These are phyloP conservation scores for Aspergillus quadricinctus DNA, from an alignment of 2,329 filamentous ascomycete species.

Conservation along the genomic window DNA sequence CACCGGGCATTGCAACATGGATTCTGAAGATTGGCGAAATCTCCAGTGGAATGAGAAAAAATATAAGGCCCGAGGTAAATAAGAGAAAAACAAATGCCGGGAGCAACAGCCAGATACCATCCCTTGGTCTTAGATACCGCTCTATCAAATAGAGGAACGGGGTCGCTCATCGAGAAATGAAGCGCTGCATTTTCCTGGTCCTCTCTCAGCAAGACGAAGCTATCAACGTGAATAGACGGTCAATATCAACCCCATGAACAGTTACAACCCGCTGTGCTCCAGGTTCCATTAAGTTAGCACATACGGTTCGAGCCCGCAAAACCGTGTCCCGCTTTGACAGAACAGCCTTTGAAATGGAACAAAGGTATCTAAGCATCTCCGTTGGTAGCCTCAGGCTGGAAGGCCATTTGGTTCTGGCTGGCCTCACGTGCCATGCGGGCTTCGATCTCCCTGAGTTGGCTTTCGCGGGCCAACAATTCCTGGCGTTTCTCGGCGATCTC, in stretches of 20 bases:
- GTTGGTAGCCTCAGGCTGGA: slow-evolving; percentile 26
- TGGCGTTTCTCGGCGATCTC: slow-evolving; percentile 99
- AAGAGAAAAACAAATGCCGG: slow-evolving; percentile 12
- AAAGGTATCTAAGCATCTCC: slow-evolving; percentile 35
- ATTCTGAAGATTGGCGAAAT: slow-evolving; percentile 14
- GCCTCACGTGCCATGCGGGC: slow-evolving; percentile 91
- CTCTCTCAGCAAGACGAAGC: slow-evolving; percentile 27
- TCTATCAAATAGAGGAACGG: slow-evolving; percentile 11
- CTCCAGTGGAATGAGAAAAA: slow-evolving; percentile 17
- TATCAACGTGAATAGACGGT: slow-evolving; percentile 40
- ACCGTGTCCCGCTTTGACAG: slow-evolving; percentile 25
- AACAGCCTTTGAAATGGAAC: slow-evolving; percentile 15
- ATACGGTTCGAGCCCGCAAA: slow-evolving; percentile 30
- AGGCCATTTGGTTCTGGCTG: slow-evolving; percentile 39
- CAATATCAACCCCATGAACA: slow-evolving; percentile 38
- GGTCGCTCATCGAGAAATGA: slow-evolving; percentile 23
- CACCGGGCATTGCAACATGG: slow-evolving; percentile 20
- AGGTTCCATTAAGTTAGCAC: slow-evolving; percentile 35
- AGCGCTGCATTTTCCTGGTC: slow-evolving; percentile 29
- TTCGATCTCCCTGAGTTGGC: slow-evolving; percentile 97
- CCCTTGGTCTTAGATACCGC: slow-evolving; percentile 9
- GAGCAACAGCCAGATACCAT: slow-evolving; percentile 16
- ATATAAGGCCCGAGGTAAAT: slow-evolving; percentile 4
- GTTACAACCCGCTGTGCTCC: slow-evolving; percentile 30
- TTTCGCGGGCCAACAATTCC: slow-evolving; percentile 94